Evolutionary conservation across 2,329 filamentous ascomycete genomes (phyloP).

Genomic region (Fusarium odoratissimum): DNA sequence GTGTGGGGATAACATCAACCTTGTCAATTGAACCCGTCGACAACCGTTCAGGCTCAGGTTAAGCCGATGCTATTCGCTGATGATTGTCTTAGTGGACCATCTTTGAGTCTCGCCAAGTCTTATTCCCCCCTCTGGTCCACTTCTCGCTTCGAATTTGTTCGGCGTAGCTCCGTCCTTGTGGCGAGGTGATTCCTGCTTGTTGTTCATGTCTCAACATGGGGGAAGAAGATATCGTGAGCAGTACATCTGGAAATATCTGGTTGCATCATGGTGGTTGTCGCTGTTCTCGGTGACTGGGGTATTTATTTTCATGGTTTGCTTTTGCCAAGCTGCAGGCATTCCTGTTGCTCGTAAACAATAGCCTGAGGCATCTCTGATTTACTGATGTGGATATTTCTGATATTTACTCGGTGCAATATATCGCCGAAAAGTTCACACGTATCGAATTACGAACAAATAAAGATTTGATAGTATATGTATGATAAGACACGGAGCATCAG

Average conservation of each 20-base stretch:
- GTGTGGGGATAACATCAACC: slow-evolving; percentile 18
- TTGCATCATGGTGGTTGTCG: slow-evolving; percentile 28
- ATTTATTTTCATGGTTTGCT: slow-evolving; percentile 8
- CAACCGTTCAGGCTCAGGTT: slow-evolving; percentile 9
- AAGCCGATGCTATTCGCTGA: slow-evolving; percentile 9
- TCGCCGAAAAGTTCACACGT: background rate
- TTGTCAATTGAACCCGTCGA: slow-evolving; percentile 10
- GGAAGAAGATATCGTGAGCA: slow-evolving; percentile 31
- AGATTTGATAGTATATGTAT: background rate
- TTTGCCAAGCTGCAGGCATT: background rate
- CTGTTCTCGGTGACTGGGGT: slow-evolving; percentile 4
- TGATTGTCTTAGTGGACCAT: background rate
- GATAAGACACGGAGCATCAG: background rate
- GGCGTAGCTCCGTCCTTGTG: slow-evolving; percentile 33
- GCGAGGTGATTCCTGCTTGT: slow-evolving; percentile 1
- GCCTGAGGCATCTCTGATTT: background rate
- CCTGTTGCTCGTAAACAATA: background rate
- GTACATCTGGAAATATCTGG: slow-evolving; percentile 20
- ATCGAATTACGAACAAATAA: background rate
- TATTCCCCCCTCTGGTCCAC: slow-evolving; percentile 1
- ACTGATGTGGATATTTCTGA: background rate
- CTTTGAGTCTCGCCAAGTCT: slow-evolving; percentile 8
- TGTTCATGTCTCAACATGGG: background rate
- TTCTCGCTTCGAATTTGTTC: slow-evolving; percentile 11
- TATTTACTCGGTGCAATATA: background rate